phyloP scores from a whole-genome alignment of 805 yeast genomes.

The Cyberlindnera saturnus region DNA sequence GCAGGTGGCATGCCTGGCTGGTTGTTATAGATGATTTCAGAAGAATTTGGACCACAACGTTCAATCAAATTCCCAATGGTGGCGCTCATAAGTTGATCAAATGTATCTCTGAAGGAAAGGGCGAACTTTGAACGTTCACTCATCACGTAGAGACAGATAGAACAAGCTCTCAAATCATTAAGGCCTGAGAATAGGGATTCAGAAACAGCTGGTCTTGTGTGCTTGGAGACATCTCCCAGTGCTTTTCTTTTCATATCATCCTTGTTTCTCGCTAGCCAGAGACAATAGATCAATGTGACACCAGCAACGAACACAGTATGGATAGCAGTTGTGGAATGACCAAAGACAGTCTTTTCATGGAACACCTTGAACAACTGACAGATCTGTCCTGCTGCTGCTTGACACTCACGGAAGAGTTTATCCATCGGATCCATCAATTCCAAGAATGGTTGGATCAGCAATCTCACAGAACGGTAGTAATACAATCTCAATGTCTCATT shows the following conservation, averaged over 20 bases:
- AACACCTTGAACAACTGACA: constrained; percentile 59
- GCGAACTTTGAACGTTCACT: constrained; percentile 61
- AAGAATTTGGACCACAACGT: constrained; percentile 57
- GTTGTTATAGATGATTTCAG: constrained; percentile 43
- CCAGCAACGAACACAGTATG: constrained; percentile 68
- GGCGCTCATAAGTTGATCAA: constrained; percentile 60
- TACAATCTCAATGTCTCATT: constrained; percentile 53
- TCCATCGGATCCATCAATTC: constrained; percentile 58
- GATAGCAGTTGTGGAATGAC: constrained; percentile 61
- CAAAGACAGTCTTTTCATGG: constrained; percentile 55
- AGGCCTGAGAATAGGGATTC: constrained; percentile 48
- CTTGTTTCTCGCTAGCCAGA: constrained; percentile 59
- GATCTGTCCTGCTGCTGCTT: constrained; percentile 66
- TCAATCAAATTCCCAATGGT: constrained; percentile 57
- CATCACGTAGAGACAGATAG: constrained; percentile 59
- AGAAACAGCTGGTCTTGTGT: constrained; percentile 53
- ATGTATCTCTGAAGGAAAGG: constrained; percentile 55
- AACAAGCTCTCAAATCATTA: constrained; percentile 61
- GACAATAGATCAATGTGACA: constrained; percentile 57
- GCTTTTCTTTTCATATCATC: constrained; percentile 51
- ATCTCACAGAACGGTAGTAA: constrained; percentile 54
- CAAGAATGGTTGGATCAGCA: constrained; percentile 57
- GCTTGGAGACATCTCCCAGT: constrained; percentile 52
- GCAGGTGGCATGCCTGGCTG: constrained; percentile 58
- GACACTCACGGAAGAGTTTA: constrained; percentile 56